Conservation (phyloP, 345 rosid genomes). For the Cardamine chenopodiifolia region DNA sequence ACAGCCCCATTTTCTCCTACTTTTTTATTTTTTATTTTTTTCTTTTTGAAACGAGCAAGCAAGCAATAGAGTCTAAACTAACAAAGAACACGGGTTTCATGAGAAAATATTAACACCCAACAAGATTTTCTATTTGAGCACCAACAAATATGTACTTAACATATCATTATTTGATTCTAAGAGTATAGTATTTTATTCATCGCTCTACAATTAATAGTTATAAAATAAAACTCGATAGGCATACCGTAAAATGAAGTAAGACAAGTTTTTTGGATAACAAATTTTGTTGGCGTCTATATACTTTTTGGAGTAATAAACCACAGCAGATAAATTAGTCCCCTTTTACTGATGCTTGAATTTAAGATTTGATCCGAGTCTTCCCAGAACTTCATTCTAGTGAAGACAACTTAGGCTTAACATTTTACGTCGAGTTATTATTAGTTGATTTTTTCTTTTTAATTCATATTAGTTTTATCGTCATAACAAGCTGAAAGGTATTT, state of each 20-base stretch:
- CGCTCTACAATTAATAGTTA: not conserved
- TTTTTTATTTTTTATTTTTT: not conserved
- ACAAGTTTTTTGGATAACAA: not conserved
- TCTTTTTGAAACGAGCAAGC: slow-evolving; percentile 12
- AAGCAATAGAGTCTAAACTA: not conserved
- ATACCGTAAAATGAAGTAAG: not conserved
- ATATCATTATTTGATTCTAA: slow-evolving; percentile 26
- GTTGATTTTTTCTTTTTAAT: not conserved
- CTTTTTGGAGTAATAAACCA: not conserved
- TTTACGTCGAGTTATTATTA: not conserved
- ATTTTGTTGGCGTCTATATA: not conserved
- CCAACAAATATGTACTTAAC: not conserved
- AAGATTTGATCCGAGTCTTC: not conserved
- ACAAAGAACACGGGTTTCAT: slow-evolving; percentile 37
- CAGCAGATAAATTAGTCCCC: not conserved
- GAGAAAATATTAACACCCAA: slow-evolving; percentile 11
- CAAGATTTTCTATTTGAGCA: slow-evolving; percentile 12
- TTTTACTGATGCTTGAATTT: not conserved
- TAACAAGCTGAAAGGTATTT: not conserved
- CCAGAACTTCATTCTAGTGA: not conserved
- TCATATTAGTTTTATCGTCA: not conserved
- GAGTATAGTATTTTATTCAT: not conserved
- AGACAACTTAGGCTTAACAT: not conserved
- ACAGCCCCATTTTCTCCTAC: not conserved
- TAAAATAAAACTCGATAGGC: not conserved